phyloP scores from a whole-genome alignment of 306 rosid genomes.

The Leucaena leucocephala region DNA sequence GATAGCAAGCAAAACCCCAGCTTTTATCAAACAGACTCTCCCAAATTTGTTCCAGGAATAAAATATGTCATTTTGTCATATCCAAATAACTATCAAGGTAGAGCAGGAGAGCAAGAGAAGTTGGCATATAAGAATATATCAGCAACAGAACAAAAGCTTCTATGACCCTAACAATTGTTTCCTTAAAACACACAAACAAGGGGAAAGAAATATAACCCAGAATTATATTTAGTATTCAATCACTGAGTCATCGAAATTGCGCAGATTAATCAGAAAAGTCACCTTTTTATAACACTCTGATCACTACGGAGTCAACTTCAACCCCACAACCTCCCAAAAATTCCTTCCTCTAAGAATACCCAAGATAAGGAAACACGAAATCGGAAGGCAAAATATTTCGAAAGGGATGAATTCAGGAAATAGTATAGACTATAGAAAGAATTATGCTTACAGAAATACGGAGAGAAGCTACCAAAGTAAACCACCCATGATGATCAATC shows the following conservation, averaged over 20 bases:
- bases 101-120: too few species aligned
- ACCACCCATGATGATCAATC: not conserved
- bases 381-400: not conserved
- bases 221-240: not conserved
- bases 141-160: not conserved
- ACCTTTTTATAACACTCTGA: not conserved
- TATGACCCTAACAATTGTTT: not conserved
- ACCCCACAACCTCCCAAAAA: not conserved
- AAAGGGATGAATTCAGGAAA: not conserved
- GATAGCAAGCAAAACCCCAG: conserved; percentile 1
- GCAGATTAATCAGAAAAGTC: conserved; percentile 6
- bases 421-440: not conserved
- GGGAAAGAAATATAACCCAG: not conserved
- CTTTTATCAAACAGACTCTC: not conserved
- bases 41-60: conserved; percentile 21
- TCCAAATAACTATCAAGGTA: not conserved
- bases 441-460: conserved; percentile 25
- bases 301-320: not conserved
- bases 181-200: not conserved
- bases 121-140: not conserved
- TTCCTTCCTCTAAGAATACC: conserved; percentile 18
- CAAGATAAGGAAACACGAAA: not conserved
- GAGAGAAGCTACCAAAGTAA: conserved; percentile 27
- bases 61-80: not conserved
- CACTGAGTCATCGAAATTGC: conserved; percentile 2